These are phyloP conservation scores for Cladosporium oxysporum DNA, from an alignment of 2,329 filamentous ascomycete genomes.

Conservation along the genomic window DNA sequence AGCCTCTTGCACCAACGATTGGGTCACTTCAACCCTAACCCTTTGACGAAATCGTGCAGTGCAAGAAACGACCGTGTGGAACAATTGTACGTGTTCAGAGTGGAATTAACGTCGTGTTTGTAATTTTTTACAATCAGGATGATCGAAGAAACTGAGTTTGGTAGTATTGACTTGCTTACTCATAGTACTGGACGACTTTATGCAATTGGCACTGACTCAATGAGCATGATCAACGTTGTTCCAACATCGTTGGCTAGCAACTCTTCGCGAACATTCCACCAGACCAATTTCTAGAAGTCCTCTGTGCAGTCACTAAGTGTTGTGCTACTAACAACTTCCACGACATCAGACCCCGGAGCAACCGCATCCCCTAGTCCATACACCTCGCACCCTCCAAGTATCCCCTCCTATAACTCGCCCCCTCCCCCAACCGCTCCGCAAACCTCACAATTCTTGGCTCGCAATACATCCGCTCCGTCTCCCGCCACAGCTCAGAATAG, in stretches of 20 bases:
- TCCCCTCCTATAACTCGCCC: conserved; percentile 21
- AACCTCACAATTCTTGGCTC: conserved; percentile 25
- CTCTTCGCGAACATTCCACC: too few relatives aligned
- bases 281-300: too few relatives aligned
- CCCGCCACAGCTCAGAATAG: conserved; percentile 25
- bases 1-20: too few relatives aligned
- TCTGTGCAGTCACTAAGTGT: too few relatives aligned
- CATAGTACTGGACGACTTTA: too few relatives aligned
- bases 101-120: neutral
- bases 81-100: neutral
- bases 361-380: neutral
- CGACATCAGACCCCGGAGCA: neutral
- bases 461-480: conserved; percentile 25
- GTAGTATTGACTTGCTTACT: neutral
- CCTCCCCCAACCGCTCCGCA: conserved; percentile 25
- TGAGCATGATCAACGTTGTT: too few relatives aligned
- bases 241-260: too few relatives aligned
- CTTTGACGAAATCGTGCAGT: neutral
- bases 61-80: neutral
- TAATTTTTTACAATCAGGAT: neutral
- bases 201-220: too few relatives aligned
- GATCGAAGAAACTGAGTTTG: neutral
- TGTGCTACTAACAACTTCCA: too few relatives aligned
- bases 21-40: neutral
- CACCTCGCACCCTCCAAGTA: conserved; percentile 24